Percentiles rank a stretch among this genome's conserved stretches.
These are phyloP conservation scores for Suillus placidus DNA, from an alignment of 768 basidiomycete genomes.

Conservation along the genomic window DNA sequence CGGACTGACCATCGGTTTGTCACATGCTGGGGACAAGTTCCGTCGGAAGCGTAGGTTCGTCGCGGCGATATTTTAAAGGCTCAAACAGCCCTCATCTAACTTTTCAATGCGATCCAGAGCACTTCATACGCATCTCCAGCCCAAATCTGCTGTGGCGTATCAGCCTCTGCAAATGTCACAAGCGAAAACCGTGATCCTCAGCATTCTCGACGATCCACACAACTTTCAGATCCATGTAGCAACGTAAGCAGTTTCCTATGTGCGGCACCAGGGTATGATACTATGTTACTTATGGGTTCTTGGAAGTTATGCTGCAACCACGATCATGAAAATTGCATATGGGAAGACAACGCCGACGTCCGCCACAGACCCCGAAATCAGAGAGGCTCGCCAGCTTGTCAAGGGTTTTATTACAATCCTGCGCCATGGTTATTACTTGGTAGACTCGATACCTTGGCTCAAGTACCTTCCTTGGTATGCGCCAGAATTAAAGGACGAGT, in stretches of 20 bases:
- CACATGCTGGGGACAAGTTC: not conserved
- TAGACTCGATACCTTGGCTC: not conserved
- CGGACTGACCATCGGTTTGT: not conserved
- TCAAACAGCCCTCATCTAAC: not conserved
- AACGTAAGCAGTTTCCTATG: not conserved
- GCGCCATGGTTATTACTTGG: not conserved
- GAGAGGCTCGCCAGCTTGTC: not conserved
- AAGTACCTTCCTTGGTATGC: not conserved
- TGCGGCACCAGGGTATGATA: not conserved
- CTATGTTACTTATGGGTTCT: not conserved
- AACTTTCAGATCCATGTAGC: not conserved
- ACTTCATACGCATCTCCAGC: not conserved
- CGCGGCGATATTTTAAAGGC: not conserved
- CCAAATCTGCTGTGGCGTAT: not conserved
- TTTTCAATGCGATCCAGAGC: not conserved
- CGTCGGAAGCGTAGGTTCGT: not conserved
- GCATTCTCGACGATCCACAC: not conserved
- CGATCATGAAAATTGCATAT: not conserved
- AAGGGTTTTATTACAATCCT: not conserved
- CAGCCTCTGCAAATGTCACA: conserved; percentile 1
- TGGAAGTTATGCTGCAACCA: not conserved
- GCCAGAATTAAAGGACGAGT: not conserved
- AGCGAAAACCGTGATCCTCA: not conserved
- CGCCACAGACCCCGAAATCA: not conserved
- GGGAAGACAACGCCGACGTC: not conserved